Evolutionary conservation across 257 asterid species (phyloP), one percentile per base, ranked within the genome.

Genomic region (Voacanga thouarsii): DNA sequence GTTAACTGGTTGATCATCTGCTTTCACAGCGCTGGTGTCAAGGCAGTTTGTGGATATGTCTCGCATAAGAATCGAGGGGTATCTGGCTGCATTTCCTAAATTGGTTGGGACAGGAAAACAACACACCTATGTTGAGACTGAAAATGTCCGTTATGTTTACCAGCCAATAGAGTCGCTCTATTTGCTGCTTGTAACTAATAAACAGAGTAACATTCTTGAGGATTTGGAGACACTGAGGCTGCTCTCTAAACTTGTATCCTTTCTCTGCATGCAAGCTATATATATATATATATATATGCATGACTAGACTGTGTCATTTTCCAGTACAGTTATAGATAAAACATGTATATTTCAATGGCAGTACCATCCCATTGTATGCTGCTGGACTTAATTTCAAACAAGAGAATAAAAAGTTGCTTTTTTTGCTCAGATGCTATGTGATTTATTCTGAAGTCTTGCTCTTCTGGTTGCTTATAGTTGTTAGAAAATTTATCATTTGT

Each of bases 11-110:
- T 39, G 53, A 5, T 72, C 45, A 72, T 72, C 24, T 82, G 81
- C 82, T 80, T 83, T 60, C 71, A 69, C 97, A 92, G 99, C 94
- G 26, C 95, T 94, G 71, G 97, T 88, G 68, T 94, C 99, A 63
- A 94, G 99, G 91, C 99, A 94, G 82, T 94, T 85, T 90, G 99
- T 94, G 50, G 96, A 92, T 75, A 92, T 94, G 97, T 90, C 99
- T 79, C 97, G 95, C 76, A 91, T 90, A 78, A 87, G 99, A 77
- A 94, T 94, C 80, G 99, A 94, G 87, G 98, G 97, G 53, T 93
- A 92, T 86, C 96, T 94, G 87, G 97, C 97, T 74, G 99, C 97
- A 76, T 91, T 94, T 76, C 97, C 97, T 68, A 94, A 92, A 83
- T 85, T 94, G 90, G 95, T 92, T 78, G 97, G 97, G 83, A 87